These are phyloP conservation scores for Candida ortonii DNA, from an alignment of 805 yeast species.

Conservation along the genomic window DNA sequence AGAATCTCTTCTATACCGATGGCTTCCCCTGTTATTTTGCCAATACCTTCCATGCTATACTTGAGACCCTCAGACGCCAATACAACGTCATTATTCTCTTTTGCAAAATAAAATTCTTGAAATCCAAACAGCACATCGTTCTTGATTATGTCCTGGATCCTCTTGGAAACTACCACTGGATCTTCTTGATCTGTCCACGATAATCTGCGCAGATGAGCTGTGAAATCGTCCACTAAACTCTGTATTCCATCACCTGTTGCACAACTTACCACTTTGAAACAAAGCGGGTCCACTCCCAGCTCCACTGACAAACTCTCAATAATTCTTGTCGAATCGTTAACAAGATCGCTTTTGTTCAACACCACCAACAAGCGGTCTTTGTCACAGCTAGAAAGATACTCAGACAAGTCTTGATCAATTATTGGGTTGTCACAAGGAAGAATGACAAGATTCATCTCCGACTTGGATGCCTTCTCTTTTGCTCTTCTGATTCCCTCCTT, in stretches of 20 bases:
- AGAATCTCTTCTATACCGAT: constrained; percentile 87
- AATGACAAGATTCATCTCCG: constrained; percentile 71
- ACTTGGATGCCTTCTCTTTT: constrained; percentile 48
- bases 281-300: constrained; percentile 27
- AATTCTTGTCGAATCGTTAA: constrained; percentile 15
- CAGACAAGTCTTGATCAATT: constrained; percentile 37
- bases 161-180: constrained; percentile 69
- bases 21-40: constrained; percentile 86
- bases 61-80: constrained; percentile 75
- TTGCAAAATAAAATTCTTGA: constrained; percentile 53
- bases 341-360: constrained; percentile 61
- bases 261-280: constrained; percentile 58
- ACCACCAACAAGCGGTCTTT: constrained; percentile 36
- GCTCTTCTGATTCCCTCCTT: constrained; percentile 81
- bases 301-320: constrained; percentile 19
- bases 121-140: constrained; percentile 78
- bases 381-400: constrained; percentile 33
- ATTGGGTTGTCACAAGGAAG: constrained; percentile 42
- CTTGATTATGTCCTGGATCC: constrained; percentile 72
- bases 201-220: constrained; percentile 43
- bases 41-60: constrained; percentile 79
- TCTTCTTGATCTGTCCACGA: constrained; percentile 51
- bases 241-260: constrained; percentile 50
- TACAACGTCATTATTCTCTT: constrained; percentile 63
- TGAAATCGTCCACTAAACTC: constrained; percentile 41